Conservation (phyloP, 805 yeast species). For the Teunomyces atbi region DNA sequence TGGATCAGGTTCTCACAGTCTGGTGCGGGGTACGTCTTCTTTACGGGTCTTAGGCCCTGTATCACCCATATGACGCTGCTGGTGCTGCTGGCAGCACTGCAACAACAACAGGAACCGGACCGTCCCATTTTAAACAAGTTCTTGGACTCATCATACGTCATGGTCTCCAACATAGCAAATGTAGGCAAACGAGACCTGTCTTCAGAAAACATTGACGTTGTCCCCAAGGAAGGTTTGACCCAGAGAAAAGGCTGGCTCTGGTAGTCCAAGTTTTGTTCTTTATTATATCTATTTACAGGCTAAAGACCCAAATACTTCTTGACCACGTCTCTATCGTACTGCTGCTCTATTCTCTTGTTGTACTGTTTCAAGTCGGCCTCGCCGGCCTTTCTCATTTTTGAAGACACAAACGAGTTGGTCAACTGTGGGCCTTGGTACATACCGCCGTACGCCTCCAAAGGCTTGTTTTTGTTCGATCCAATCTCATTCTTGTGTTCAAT, state of each 20-base stretch:
- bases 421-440: constrained; percentile 46
- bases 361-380: constrained; percentile 17
- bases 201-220: constrained; percentile 10
- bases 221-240: constrained; percentile 4
- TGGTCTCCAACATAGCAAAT: constrained; percentile 10
- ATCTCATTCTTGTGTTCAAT: constrained; percentile 48
- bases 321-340: constrained; percentile 30
- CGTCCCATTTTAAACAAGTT: constrained; percentile 1
- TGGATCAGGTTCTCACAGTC: constrained; percentile 25
- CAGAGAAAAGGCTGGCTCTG: constrained; percentile 16
- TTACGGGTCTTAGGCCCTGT: constrained; percentile 25
- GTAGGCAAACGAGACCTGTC: background rate
- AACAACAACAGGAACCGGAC: constrained; percentile 1
- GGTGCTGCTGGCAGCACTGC: background rate
- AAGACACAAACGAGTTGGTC: constrained; percentile 40
- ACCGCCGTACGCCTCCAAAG: constrained; percentile 75
- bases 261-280: background rate
- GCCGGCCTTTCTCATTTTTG: constrained; percentile 23
- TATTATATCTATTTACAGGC: constrained; percentile 2
- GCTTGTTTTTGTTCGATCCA: constrained; percentile 70
- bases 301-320: constrained; percentile 29
- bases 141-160: constrained; percentile 14
- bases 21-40: constrained; percentile 36
- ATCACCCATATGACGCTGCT: constrained; percentile 16
- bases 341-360: constrained; percentile 20